Evolutionary conservation across 2,329 filamentous ascomycete genomes (phyloP).

Genomic region (Fonsecaea erecta): DNA sequence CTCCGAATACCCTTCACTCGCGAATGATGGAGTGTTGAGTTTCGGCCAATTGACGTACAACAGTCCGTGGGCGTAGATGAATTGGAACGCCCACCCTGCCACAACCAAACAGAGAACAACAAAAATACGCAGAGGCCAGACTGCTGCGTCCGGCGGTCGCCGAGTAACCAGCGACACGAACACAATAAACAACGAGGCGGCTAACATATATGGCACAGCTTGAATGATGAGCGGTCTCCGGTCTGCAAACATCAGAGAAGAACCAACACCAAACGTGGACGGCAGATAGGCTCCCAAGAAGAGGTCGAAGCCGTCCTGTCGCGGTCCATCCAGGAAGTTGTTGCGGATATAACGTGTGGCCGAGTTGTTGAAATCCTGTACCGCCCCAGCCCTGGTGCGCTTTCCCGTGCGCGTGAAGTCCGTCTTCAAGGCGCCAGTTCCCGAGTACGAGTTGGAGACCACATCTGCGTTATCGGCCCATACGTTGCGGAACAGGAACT

Average conservation of each 20-base stretch:
- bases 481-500: conserved; percentile 90
- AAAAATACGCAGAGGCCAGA: conserved; percentile 83
- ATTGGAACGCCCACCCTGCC: conserved; percentile 72
- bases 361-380: conserved; percentile 87
- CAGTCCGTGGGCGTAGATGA: conserved; percentile 83
- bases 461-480: conserved; percentile 99
- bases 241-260: conserved; percentile 78
- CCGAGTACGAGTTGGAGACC: conserved; percentile 89
- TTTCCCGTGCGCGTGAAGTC: conserved; percentile 94
- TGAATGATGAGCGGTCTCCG: conserved; percentile 85
- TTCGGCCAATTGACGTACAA: conserved; percentile 99
- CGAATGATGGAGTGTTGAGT: conserved; percentile 84
- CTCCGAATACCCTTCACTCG: conserved; percentile 85
- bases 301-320: conserved; percentile 93
- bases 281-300: conserved; percentile 88
- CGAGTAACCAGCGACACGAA: conserved; percentile 74
- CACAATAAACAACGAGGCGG: conserved; percentile 83
- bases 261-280: conserved; percentile 70
- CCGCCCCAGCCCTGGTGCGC: conserved; percentile 79
- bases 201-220: conserved; percentile 87
- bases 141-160: conserved; percentile 70
- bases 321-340: conserved; percentile 91
- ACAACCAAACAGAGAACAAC: conserved; percentile 76
- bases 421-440: conserved; percentile 96
- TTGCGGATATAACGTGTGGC: conserved; percentile 88